A percentile compares a stretch with the other conserved stretches of the same genome.
Conservation (phyloP, 1,139 yeast genomes). For the Candida labiduridarum region DNA sequence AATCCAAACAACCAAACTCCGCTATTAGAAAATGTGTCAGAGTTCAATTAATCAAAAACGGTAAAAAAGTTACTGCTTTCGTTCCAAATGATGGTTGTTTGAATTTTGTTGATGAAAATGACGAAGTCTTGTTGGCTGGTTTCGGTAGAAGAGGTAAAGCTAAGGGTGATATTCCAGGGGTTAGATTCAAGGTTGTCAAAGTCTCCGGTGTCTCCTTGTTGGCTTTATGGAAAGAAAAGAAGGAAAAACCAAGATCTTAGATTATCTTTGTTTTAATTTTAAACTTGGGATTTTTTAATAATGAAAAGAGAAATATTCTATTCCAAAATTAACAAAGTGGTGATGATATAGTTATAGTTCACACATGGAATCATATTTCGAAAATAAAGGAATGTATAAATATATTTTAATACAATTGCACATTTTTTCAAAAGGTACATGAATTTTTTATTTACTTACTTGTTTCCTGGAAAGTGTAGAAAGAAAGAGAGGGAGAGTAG, state of each 20-base stretch:
- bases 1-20: constrained; percentile 99
- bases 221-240: constrained; percentile 99
- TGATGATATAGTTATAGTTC: not conserved
- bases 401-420: constrained; percentile 17
- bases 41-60: constrained; percentile 99
- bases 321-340: not conserved
- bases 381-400: constrained; percentile 8
- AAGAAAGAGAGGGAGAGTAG: not conserved
- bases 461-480: not conserved
- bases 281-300: constrained; percentile 3
- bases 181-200: constrained; percentile 99
- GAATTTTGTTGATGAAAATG: constrained; percentile 99
- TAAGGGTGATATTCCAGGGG: constrained; percentile 99
- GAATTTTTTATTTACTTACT: not conserved
- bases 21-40: constrained; percentile 99
- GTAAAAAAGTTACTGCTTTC: constrained; percentile 99
- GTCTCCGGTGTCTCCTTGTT: constrained; percentile 99
- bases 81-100: constrained; percentile 99
- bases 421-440: constrained; percentile 3
- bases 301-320: constrained; percentile 4
- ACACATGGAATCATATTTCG: constrained; percentile 1
- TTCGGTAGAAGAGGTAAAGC: constrained; percentile 99
- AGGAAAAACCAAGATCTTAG: constrained; percentile 99
- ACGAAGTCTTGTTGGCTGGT: constrained; percentile 99
- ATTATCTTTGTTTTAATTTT: constrained; percentile 1